phyloP scores from a whole-genome alignment of 805 yeast species.

The Wickerhamomyces chaumierensis region DNA sequence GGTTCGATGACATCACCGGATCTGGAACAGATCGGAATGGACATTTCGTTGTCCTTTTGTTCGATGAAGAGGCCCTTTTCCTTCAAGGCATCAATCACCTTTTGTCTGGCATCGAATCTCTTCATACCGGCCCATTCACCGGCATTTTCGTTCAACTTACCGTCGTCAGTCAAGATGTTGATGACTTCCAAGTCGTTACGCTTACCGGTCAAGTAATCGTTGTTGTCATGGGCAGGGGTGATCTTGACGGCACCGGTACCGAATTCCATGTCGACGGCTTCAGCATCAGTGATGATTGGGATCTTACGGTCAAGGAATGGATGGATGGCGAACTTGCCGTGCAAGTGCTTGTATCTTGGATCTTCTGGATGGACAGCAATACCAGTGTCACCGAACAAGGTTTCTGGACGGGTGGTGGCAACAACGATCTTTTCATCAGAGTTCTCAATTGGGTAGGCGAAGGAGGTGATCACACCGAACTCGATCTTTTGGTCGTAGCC shows the following conservation, averaged over 20 bases:
- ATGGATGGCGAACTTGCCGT: conserved; percentile 84
- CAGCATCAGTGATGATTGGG: conserved; percentile 83
- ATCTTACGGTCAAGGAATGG: conserved; percentile 79
- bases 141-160: conserved; percentile 80
- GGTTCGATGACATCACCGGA: conserved; percentile 98
- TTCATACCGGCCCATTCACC: conserved; percentile 88
- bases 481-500: conserved; percentile 85
- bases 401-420: conserved; percentile 99
- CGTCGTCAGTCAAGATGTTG: conserved; percentile 88
- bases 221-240: conserved; percentile 96
- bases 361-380: conserved; percentile 97
- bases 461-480: conserved; percentile 94
- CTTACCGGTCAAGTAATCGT: conserved; percentile 94
- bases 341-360: conserved; percentile 83
- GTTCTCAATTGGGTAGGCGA: conserved; percentile 79
- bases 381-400: conserved; percentile 95
- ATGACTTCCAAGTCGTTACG: conserved; percentile 82
- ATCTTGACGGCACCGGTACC: conserved; percentile 99
- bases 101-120: conserved; percentile 87
- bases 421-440: conserved; percentile 81
- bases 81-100: conserved; percentile 73
- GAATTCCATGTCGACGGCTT: conserved; percentile 97
- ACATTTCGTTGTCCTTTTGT: conserved; percentile 92
- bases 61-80: conserved; percentile 66
- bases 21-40: conserved; percentile 87